Conservation (phyloP, 352 stramenopile species). For the Phytophthora tentaculata region DNA sequence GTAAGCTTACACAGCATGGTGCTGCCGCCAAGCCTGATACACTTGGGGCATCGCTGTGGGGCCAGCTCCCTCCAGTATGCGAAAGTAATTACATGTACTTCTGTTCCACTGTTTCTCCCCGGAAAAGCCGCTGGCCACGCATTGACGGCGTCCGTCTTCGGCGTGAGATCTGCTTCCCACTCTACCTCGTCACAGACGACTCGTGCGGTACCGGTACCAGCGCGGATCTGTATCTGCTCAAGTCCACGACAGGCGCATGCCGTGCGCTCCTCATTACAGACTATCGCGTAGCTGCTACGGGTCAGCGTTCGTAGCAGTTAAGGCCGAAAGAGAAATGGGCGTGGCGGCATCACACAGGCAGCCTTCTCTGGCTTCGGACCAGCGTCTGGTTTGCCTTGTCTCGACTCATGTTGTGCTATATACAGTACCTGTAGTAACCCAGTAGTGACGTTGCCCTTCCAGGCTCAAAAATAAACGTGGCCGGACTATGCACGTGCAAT, state of each 20-base stretch:
- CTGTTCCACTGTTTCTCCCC: background rate
- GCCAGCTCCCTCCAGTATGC: too few relatives aligned
- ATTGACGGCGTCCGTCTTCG: background rate
- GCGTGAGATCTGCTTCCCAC: constrained; percentile 28
- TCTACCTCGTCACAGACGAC: constrained; percentile 2
- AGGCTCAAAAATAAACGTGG: constrained; percentile 13
- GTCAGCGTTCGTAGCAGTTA: constrained; percentile 18
- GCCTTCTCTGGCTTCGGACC: constrained; percentile 9
- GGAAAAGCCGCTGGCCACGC: constrained; percentile 8
- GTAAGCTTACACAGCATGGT: too few relatives aligned
- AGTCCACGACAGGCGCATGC: constrained; percentile 12
- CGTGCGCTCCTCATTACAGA: constrained; percentile 6
- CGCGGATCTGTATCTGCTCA: constrained; percentile 5
- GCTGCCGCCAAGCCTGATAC: too few relatives aligned
- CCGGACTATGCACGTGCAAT: constrained; percentile 13
- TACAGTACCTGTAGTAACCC: background rate
- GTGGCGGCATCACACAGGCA: constrained; percentile 15
- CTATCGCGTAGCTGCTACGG: background rate
- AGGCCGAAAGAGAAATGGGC: constrained; percentile 19
- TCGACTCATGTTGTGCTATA: background rate
- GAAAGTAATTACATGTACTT: too few relatives aligned
- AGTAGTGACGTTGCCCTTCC: background rate
- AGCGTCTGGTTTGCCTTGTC: background rate
- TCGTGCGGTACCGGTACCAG: constrained; percentile 6
- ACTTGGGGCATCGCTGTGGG: too few relatives aligned